Percentiles rank a stretch among this genome's conserved stretches.
These are phyloP conservation scores for Thalassia testudinum DNA, from an alignment of 116 monocot genomes.

Conservation along the genomic window DNA sequence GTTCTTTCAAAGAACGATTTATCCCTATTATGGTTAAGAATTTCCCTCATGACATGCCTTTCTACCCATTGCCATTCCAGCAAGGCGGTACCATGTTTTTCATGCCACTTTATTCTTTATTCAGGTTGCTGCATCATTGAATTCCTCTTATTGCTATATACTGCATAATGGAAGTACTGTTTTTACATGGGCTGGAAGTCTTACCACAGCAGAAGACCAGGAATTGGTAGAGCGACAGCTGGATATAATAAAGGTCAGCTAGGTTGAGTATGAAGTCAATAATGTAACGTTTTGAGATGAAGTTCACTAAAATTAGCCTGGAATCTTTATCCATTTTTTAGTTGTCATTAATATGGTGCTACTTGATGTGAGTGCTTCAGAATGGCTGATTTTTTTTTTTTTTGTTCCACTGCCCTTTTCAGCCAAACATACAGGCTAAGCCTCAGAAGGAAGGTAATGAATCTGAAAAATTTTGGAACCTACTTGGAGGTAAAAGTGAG, in stretches of 20 bases:
- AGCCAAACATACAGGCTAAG: constrained; percentile 73
- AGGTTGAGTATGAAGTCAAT: not conserved
- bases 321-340: no score
- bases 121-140: constrained; percentile 75
- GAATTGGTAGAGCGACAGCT: constrained; percentile 74
- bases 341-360: no score
- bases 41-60: no score
- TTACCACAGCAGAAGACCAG: constrained; percentile 54
- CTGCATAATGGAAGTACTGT: constrained; percentile 62
- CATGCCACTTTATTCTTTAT: no score
- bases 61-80: no score
- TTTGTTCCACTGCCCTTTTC: not conserved
- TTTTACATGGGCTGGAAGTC: constrained; percentile 78
- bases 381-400: no score
- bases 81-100: no score
- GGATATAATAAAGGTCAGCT: constrained; percentile 86
- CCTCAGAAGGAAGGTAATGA: constrained; percentile 83
- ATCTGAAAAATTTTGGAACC: constrained; percentile 63
- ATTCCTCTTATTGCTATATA: constrained; percentile 89
- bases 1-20: no score
- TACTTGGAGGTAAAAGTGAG: constrained; percentile 73
- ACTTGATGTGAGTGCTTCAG: no score
- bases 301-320: no score
- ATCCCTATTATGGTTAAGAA: no score
- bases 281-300: no score